Base-by-base conservation (phyloP, 345 rosid species). In the Orychophragmus violaceus region DNA sequence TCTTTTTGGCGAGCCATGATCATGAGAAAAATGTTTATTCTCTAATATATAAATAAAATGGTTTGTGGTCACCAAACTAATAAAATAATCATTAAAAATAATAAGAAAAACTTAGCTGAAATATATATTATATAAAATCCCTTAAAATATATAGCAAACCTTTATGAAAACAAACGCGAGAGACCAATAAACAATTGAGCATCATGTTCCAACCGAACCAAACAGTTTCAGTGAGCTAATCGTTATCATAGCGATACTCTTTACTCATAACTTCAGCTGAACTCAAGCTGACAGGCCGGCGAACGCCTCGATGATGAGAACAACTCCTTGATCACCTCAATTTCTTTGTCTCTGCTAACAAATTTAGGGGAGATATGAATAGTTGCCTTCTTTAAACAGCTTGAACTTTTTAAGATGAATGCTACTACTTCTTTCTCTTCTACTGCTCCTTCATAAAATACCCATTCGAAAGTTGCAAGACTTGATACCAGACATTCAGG, bases 291-390 rank as follows among this genome's bases (percentile, higher is more conserved):
- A 33, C 50, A 58, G 0, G 56, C 13, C 17, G 39, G 52, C 3
- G 66, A 50, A 37, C 17, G 1, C 21, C 16, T 35, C 0, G 70
- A 7, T 13, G 41, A 53, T 42, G 56, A 3, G 53, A 8, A 17
- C 14, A 66, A 66, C 29, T 66, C 62, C 53, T 54, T 41, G 7
- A 66, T 5, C 70, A 66, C 30, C 62, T 66, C 53, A 28, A 18
- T 41, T 53, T 66, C 53, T 41, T 66, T 5, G 39, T 53, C 70
- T 5, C 9, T 56, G 8, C 8, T 30, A n/a, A n/a, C n/a, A n/a
- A n/a, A n/a, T 1, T 21, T 0, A 57, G 25, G 6, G 10, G 18
- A 10, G 28, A 7, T n/a, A 1, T 19, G 10, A 46, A 46, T 9
- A 24, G 35, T 32, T 32, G 8, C 71, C 16, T 42, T 33, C 44